A percentile compares a stretch with the other conserved stretches of the same genome.
Conservation (phyloP, 2,329 filamentous ascomycete species). For the Akanthomyces muscarius region DNA sequence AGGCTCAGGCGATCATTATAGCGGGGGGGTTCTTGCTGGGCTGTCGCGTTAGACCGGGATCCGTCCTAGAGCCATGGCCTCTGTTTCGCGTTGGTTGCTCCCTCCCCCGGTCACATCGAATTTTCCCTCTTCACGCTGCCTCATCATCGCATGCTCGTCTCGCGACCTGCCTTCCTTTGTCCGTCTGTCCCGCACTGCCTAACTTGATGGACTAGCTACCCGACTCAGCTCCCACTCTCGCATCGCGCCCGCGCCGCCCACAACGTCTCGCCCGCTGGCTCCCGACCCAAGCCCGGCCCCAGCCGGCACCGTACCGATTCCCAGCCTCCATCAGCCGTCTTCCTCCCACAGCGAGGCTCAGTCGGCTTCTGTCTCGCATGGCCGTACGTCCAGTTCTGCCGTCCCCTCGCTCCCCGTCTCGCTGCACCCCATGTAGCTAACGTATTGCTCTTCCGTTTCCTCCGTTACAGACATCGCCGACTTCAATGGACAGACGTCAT, state of each 20-base stretch:
- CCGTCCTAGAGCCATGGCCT: slow-evolving; percentile 17
- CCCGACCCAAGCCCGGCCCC: slow-evolving; percentile 10
- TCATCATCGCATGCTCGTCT: slow-evolving; percentile 5
- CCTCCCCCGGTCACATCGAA: slow-evolving; percentile 12
- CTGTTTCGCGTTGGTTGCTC: slow-evolving; percentile 17
- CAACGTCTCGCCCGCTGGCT: slow-evolving; percentile 10
- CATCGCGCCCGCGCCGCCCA: slow-evolving; percentile 9
- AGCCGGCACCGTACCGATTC: slow-evolving; percentile 1
- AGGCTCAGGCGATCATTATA: slow-evolving; percentile 17
- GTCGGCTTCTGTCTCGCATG: slow-evolving; percentile 3
- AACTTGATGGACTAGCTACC: slow-evolving; percentile 14
- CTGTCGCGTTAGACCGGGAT: slow-evolving; percentile 17
- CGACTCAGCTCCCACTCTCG: slow-evolving; percentile 11
- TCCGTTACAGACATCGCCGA: slow-evolving; percentile 11
- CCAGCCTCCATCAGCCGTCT: slow-evolving; percentile 11
- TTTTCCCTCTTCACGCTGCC: slow-evolving; percentile 6
- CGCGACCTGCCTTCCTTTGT: not conserved
- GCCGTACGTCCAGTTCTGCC: slow-evolving; percentile 6
- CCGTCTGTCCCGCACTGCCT: not conserved
- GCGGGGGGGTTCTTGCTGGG: slow-evolving; percentile 13
- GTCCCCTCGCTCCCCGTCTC: not conserved
- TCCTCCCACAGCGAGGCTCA: slow-evolving; percentile 6
- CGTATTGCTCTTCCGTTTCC: not conserved
- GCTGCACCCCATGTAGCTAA: slow-evolving; percentile 2
- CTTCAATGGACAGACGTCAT: slow-evolving; percentile 21